These are phyloP conservation scores for Morella rubra DNA, from an alignment of 306 rosid genomes.

Conservation along the genomic window DNA sequence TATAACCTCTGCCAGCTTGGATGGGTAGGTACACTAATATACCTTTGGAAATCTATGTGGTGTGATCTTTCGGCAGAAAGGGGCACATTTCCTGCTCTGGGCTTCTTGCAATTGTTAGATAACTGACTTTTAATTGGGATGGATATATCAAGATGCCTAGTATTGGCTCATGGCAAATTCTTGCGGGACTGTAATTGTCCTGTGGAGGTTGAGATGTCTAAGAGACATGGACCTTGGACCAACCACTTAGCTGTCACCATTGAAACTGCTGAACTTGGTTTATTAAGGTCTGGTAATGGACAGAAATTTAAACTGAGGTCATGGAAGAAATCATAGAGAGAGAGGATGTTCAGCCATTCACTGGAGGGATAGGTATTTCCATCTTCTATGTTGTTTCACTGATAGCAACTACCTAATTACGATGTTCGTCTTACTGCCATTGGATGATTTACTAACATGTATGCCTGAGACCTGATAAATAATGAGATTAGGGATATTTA, in stretches of 20 bases:
- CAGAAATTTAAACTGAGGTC: too few relatives aligned
- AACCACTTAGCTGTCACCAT: slow-evolving; percentile 28
- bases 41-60: slow-evolving; percentile 4
- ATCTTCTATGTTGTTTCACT: slow-evolving; percentile 13
- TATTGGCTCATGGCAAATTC: slow-evolving; percentile 16
- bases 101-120: slow-evolving; percentile 2
- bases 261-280: slow-evolving; percentile 6
- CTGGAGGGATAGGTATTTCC: not conserved
- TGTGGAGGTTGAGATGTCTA: slow-evolving; percentile 16
- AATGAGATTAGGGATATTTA: not conserved
- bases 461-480: slow-evolving; percentile 4
- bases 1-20: slow-evolving; percentile 7
- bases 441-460: not conserved
- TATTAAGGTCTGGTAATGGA: too few relatives aligned
- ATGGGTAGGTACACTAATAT: slow-evolving; percentile 4
- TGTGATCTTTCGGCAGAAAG: slow-evolving; percentile 12
- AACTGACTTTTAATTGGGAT: not conserved
- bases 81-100: not conserved
- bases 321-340: not conserved
- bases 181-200: slow-evolving; percentile 18
- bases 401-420: not conserved
- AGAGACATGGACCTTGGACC: slow-evolving; percentile 11
- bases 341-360: not conserved
- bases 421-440: not conserved
- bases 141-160: not conserved